Evolutionary conservation across 805 yeast genomes (phyloP).

Genomic region (Suhomyces vadensis): DNA sequence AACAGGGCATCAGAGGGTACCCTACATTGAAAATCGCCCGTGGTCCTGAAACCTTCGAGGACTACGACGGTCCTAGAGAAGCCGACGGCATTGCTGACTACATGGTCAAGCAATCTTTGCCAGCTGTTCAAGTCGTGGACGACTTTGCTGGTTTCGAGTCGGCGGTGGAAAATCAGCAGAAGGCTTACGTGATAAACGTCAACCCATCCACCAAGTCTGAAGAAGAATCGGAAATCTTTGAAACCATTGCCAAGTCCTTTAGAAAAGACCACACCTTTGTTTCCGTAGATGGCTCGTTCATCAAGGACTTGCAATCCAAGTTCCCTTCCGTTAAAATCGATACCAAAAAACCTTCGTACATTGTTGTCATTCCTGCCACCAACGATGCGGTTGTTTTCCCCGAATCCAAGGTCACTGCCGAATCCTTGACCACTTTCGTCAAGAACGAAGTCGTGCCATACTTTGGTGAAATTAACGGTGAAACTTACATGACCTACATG

Average conservation of each 20-base stretch:
- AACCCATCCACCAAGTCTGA: constrained; percentile 26
- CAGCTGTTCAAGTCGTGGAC: constrained; percentile 54
- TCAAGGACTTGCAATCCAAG: constrained; percentile 39
- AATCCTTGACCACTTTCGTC: constrained; percentile 49
- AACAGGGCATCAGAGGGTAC: constrained; percentile 73
- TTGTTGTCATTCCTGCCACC: constrained; percentile 49
- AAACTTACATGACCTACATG: constrained; percentile 75
- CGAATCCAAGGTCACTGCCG: constrained; percentile 32
- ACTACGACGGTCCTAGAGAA: constrained; percentile 83
- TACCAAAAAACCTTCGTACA: constrained; percentile 26
- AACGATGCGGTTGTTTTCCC: constrained; percentile 50
- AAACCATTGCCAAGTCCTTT: constrained; percentile 57
- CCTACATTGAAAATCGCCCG: constrained; percentile 82
- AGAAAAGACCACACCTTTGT: constrained; percentile 69
- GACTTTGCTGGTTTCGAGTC: constrained; percentile 52
- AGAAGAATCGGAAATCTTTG: constrained; percentile 37
- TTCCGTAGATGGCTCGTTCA: constrained; percentile 43
- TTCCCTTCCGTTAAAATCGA: constrained; percentile 26
- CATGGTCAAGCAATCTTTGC: constrained; percentile 80
- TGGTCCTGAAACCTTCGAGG: constrained; percentile 48
- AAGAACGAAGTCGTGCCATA: constrained; percentile 70
- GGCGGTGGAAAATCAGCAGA: constrained; percentile 47
- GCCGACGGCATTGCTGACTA: constrained; percentile 74
- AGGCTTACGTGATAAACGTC: constrained; percentile 60
- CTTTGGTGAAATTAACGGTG: constrained; percentile 84